Evolutionary conservation across 352 stramenopile genomes (phyloP).

Genomic region (Phytophthora lateralis): DNA sequence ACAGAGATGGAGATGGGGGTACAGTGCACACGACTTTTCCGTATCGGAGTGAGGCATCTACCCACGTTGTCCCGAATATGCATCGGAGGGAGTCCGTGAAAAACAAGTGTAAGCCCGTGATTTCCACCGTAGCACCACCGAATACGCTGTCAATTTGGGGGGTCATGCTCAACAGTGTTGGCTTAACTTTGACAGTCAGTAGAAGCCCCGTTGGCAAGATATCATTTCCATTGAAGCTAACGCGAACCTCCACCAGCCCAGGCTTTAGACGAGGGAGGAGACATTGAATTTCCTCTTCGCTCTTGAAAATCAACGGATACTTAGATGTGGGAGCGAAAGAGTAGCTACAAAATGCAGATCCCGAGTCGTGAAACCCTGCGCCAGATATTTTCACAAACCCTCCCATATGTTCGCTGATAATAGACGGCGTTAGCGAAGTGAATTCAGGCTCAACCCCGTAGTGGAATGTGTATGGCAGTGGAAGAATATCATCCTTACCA

Average conservation of each 20-base stretch:
- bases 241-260: slow-evolving; percentile 17
- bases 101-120: slow-evolving; percentile 40
- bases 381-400: slow-evolving; percentile 41
- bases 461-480: slow-evolving; percentile 37
- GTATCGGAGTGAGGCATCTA: slow-evolving; percentile 24
- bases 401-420: slow-evolving; percentile 28
- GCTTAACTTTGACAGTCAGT: slow-evolving; percentile 28
- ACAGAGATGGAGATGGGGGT: slow-evolving; percentile 19
- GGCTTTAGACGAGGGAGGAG: slow-evolving; percentile 30
- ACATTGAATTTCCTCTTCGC: slow-evolving; percentile 31
- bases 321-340: background rate
- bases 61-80: slow-evolving; percentile 37
- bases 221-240: slow-evolving; percentile 43
- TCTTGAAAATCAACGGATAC: slow-evolving; percentile 23
- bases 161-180: slow-evolving; percentile 33
- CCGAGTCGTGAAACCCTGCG: slow-evolving; percentile 35
- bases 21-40: slow-evolving; percentile 34
- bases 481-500: slow-evolving; percentile 21
- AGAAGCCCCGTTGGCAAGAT: slow-evolving; percentile 16
- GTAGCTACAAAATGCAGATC: slow-evolving; percentile 37
- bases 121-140: slow-evolving; percentile 39
- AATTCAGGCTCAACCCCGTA: slow-evolving; percentile 34
- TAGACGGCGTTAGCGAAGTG: slow-evolving; percentile 18
- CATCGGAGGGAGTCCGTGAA: slow-evolving; percentile 37
- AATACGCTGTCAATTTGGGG: slow-evolving; percentile 36